Evolutionary conservation across 2,329 filamentous ascomycete genomes (phyloP).

Genomic region (Fusarium stilboides): DNA sequence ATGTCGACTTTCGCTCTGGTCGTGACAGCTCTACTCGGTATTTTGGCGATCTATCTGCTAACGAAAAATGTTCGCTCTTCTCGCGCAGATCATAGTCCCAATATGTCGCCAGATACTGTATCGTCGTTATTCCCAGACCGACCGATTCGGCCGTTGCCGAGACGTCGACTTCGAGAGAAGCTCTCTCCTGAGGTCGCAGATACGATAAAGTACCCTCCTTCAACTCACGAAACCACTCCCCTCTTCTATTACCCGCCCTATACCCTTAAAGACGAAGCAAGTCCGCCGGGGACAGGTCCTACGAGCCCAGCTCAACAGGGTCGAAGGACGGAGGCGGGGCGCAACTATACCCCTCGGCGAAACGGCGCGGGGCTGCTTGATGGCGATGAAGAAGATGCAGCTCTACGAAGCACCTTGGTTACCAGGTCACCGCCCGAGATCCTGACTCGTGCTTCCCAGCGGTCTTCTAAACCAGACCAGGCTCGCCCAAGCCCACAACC

Average conservation of each 20-base stretch:
- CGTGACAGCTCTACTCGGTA: slow-evolving; percentile 29
- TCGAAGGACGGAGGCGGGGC: slow-evolving; percentile 45
- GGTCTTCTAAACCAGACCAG: slow-evolving; percentile 62
- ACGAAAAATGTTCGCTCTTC: slow-evolving; percentile 42
- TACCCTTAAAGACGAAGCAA: slow-evolving; percentile 64
- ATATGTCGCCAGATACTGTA: slow-evolving; percentile 80
- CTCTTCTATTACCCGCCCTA: slow-evolving; percentile 77
- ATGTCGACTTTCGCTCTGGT: slow-evolving; percentile 36
- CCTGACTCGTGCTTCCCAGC: slow-evolving; percentile 59
- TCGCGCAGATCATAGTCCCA: slow-evolving; percentile 62
- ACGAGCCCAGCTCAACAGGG: slow-evolving; percentile 43
- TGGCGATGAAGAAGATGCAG: slow-evolving; percentile 73
- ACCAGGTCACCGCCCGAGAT: slow-evolving; percentile 65
- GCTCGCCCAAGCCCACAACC: slow-evolving; percentile 66
- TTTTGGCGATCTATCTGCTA: slow-evolving; percentile 49
- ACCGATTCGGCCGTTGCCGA: slow-evolving; percentile 93
- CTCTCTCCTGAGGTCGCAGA: slow-evolving; percentile 88
- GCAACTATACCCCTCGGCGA: slow-evolving; percentile 48
- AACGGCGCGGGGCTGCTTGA: slow-evolving; percentile 66
- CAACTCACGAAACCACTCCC: slow-evolving; percentile 78
- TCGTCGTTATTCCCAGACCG: slow-evolving; percentile 89
- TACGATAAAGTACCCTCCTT: slow-evolving; percentile 85
- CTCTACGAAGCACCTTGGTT: slow-evolving; percentile 56
- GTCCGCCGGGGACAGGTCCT: slow-evolving; percentile 37
- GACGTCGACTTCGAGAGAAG: slow-evolving; percentile 87